Evolutionary conservation across 192 early-diverging fungal genomes (phyloP), one percentile per base, ranked within the genome.

Genomic region (Coemansia umbellata): DNA sequence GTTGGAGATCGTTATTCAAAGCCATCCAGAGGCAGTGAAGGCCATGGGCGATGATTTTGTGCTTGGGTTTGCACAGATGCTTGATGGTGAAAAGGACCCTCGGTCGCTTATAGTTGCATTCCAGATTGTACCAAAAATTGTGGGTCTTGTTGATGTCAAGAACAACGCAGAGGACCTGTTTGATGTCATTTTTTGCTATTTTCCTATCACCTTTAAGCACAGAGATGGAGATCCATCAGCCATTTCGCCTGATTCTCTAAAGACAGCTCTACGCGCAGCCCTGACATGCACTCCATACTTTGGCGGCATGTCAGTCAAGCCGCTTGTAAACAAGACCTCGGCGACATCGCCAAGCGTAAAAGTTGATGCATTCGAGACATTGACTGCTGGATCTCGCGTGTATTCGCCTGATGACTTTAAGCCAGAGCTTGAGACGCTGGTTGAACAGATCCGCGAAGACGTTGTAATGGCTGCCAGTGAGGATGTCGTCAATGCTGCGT

Each of bases 31-130:
- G 80, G 87, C 80, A 14, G 73, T 92, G n/a, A 62, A 79, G 49
- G 31, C 75, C 17, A 80, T 92, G 47, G 85, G 80, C 41, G 66
- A 80, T 15, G 82, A 83, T 17, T 91, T 94, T 77, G 78, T 94
- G 9, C 75, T 78, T 50, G 92, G 89, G 22, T 97, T 91, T 66
- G 88, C 89, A 18, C 84, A 92, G 60, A 64, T 78, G 17, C 79
- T 98, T 77, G 97, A 99, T 69, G 93, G 94, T 21, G 97, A 99
- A 70, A 99, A 99, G 80, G 97, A 99, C 67, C 97, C 97, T 11
- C 77, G 97, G 24, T 94, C 98, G 61, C 76, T 99, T 28, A 79
- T 96, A 58, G 66, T 92, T 23, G 89, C 87, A 2, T 99, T 99
- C 71, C 72, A 84, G 28, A 75, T 89, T 2, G 76, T 93, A 31